phyloP scores from a whole-genome alignment of 371 early-diverging fungal species.

The Circinella umbellata region DNA sequence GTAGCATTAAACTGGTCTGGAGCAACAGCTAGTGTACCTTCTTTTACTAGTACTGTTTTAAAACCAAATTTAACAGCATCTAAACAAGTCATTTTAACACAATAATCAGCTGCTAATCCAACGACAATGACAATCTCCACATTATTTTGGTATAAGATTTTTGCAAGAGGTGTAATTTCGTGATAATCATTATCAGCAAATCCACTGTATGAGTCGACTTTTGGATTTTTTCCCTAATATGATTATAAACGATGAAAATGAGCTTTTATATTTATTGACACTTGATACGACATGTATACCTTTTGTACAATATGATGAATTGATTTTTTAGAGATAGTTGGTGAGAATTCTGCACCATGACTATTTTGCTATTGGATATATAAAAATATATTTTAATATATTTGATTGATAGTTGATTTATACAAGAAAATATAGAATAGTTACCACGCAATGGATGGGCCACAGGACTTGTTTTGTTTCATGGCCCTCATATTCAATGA shows the following conservation, averaged over 20 bases:
- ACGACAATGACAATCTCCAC: constrained; percentile 39
- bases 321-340: constrained; percentile 6
- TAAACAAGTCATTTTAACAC: constrained; percentile 46
- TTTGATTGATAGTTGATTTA: no score
- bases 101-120: constrained; percentile 49
- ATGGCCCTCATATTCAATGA: constrained; percentile 34
- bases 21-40: constrained; percentile 38
- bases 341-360: constrained; percentile 29
- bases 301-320: constrained; percentile 34
- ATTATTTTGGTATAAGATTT: constrained; percentile 34
- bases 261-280: neutral
- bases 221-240: constrained; percentile 30
- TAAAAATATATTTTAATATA: no score
- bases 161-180: constrained; percentile 39
- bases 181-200: constrained; percentile 50
- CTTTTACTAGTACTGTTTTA: constrained; percentile 36
- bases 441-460: constrained; percentile 56
- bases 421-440: neutral
- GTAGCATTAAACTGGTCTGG: constrained; percentile 24
- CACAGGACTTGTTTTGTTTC: constrained; percentile 35
- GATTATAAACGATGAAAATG: neutral
- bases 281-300: constrained; percentile 1
- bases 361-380: constrained; percentile 30
- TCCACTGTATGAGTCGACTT: constrained; percentile 51
- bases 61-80: constrained; percentile 56